phyloP scores from a whole-genome alignment of 116 monocot species.

The Dioscorea cayenensis region DNA sequence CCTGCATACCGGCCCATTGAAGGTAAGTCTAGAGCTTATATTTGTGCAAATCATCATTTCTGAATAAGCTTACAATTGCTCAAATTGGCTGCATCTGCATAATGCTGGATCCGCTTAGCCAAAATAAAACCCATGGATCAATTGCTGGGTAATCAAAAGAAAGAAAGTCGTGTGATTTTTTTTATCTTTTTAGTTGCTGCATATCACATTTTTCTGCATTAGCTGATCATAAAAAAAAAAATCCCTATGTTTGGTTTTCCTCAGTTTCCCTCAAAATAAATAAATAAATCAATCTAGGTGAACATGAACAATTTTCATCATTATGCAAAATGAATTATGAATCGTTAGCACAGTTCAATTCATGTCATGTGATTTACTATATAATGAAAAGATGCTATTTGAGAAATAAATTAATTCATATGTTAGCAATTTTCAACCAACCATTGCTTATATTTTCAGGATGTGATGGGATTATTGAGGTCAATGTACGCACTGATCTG shows the following conservation, averaged over 20 bases:
- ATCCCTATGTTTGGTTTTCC: too few relatives aligned
- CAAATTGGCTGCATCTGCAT: neutral
- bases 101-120: neutral
- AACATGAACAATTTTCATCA: too few relatives aligned
- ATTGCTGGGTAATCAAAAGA: too few relatives aligned
- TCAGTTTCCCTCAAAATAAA: too few relatives aligned
- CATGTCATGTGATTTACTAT: neutral
- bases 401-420: neutral
- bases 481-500: conserved; percentile 70
- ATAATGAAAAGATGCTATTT: neutral
- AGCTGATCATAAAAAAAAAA: neutral
- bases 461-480: conserved; percentile 59
- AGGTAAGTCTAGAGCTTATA: conserved; percentile 26
- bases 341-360: too few relatives aligned
- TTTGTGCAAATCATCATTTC: neutral
- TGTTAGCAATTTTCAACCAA: neutral
- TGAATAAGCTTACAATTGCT: neutral
- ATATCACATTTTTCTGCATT: neutral
- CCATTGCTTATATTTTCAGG: conserved; percentile 29
- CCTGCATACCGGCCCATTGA: conserved; percentile 40
- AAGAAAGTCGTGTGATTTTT: too few relatives aligned
- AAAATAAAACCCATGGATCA: too few relatives aligned
- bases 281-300: too few relatives aligned
- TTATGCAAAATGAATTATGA: too few relatives aligned
- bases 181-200: too few relatives aligned